Base-by-base conservation (phyloP, 2,329 filamentous ascomycete species). In the Colletotrichum sp. region DNA sequence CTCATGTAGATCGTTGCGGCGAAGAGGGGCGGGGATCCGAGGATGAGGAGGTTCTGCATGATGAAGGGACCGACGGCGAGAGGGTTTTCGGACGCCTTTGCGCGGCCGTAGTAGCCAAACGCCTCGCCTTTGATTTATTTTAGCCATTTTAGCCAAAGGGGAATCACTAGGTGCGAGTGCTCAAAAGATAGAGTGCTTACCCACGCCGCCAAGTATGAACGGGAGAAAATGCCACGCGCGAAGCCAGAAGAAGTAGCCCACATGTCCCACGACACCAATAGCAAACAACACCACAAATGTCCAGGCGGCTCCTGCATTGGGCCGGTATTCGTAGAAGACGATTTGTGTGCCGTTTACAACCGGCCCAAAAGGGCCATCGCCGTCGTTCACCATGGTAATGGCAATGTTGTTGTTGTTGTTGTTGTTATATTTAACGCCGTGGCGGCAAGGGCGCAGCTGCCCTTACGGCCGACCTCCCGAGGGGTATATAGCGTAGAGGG, bases 1-100 rank as follows among this genome's bases (percentile, higher is more conserved):
- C 82, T 81, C 84, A 87, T 86, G 79, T 87, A 87, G 16, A 87
- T 84, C 1, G 81, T 83, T 1, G 85, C 86, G 8, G 85, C 85
- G 70, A 85, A 84, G 43, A 87, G 79, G 0, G 84, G 83, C 1
- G 86, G 84, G 0, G 85, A 83, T 24, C 84, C 79, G 10, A 87
- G 80, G 21, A 87, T 78, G 4, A 86, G 80, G 5, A 87, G 78
- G 12, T 83, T 81, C 71, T 87, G 84, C 8, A 85, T 62, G 58
- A 87, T 77, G 74, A 82, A 87, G 3, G 83, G 83, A 0, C 73
- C 73, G 36, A 55, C 70, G 1, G 24, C 30, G 1, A 48, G 21
- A 2, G 73, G 73, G 16, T 67, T 16, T 10, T 66, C 26, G 6
- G 67, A 61, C 1, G 73, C 66, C 8, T 70, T 66, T 5, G 70